These are phyloP conservation scores for Penicillium capsulatum DNA, from an alignment of 2,329 filamentous ascomycete species.

Conservation along the genomic window DNA sequence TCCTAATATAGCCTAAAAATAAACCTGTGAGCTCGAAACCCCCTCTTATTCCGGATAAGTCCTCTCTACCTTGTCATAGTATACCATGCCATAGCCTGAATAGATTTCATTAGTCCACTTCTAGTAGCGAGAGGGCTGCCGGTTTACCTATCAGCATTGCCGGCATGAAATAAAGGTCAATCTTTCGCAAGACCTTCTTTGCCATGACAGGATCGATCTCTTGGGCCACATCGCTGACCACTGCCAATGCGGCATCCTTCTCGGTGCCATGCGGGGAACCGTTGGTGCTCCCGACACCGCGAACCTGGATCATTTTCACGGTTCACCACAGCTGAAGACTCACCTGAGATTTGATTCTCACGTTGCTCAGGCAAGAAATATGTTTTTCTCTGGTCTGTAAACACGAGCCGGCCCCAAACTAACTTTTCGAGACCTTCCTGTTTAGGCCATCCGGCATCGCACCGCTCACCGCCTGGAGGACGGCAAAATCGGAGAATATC, in stretches of 20 bases:
- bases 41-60: neutral
- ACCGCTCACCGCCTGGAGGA: constrained; percentile 11
- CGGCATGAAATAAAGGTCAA: constrained; percentile 64
- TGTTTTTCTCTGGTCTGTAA: neutral
- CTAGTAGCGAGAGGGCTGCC: neutral
- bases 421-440: constrained; percentile 14
- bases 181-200: constrained; percentile 59
- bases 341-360: no score
- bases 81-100: constrained; percentile 58
- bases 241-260: constrained; percentile 55
- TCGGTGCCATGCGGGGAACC: constrained; percentile 22
- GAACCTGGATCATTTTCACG: constrained; percentile 21
- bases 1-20: constrained; percentile 62
- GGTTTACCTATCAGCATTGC: constrained; percentile 57
- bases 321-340: constrained; percentile 4
- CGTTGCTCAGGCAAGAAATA: no score
- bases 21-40: neutral
- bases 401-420: constrained; percentile 5
- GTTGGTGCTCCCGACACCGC: constrained; percentile 11
- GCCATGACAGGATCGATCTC: constrained; percentile 53
- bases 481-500: constrained; percentile 14
- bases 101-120: neutral
- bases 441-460: constrained; percentile 19
- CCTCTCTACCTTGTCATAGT: constrained; percentile 59
- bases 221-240: constrained; percentile 52